Base-by-base conservation (phyloP, 805 yeast species). In the Candida gorgasii region DNA sequence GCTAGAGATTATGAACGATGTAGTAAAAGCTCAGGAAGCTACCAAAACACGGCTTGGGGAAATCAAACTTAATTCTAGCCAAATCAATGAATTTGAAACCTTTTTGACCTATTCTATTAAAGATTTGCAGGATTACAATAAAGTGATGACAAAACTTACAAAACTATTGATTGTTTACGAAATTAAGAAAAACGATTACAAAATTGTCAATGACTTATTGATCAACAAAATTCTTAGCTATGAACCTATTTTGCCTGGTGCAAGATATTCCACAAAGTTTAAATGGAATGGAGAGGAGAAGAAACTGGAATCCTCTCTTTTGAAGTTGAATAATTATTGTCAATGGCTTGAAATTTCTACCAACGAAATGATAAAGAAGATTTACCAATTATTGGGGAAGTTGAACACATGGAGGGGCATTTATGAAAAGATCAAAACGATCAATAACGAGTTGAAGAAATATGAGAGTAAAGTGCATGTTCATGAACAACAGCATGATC, bases 61-160 rank as follows among this genome's bases (percentile, higher is more conserved):
- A 42, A 52, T 64, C 12, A 51, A 43, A 45, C 40, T 61, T 35
- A 47, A 58, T 1, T 40, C 39, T 4, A 38, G 39, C 11, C 57
- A 64, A 36, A 54, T 68, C 5, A 51, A 50, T 11, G 81, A 69
- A 39, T 73, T 76, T 41, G 74, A 69, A 36, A 66, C 67, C 24
- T 80, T 80, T 48, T 48, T 79, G 22, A 66, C 65, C 27, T 79
- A 65, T 45, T 72, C 83, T 0, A 42, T 59, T 16, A 59, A 62
- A 8, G 82, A 79, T 48, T 54, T 80, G 14, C 50, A 48, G 3
- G 52, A 50, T 3, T 69, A 68, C 43, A 52, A 58, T 14, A 45
- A 35, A 2, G 29, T 49, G 1, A 53, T 72, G 12, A 57, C 62
- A 11, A 64, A 55, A 42, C 52, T 79, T 19, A 66, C 65, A 46